Percentiles rank a stretch among this genome's conserved stretches.
Evolutionary conservation across 306 rosid genomes (phyloP).

Genomic region (Quercus wislizeni): DNA sequence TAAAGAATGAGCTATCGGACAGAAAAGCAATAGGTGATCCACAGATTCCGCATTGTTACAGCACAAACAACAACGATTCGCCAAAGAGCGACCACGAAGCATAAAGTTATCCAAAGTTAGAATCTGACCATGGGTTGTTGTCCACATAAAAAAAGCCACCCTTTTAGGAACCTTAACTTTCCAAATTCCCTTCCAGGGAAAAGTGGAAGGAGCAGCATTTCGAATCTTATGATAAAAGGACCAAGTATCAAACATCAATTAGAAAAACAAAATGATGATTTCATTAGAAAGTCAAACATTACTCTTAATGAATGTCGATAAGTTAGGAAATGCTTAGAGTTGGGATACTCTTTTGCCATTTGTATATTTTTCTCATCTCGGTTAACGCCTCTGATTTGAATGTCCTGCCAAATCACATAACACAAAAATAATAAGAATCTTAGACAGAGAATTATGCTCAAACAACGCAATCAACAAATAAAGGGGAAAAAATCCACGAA

Average conservation of each 20-base stretch:
- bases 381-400: slow-evolving; percentile 92
- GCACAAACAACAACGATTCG: too few relatives aligned
- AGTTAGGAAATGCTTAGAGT: slow-evolving; percentile 85
- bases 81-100: too few relatives aligned
- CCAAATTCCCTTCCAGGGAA: too few relatives aligned
- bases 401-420: slow-evolving; percentile 55
- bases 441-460: neutral
- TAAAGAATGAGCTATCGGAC: too few relatives aligned
- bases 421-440: slow-evolving; percentile 7
- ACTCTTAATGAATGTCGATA: slow-evolving; percentile 94
- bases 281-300: slow-evolving; percentile 15
- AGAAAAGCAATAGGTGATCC: too few relatives aligned
- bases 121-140: too few relatives aligned
- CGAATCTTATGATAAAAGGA: too few relatives aligned
- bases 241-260: neutral
- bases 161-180: too few relatives aligned
- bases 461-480: neutral
- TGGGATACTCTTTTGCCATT: slow-evolving; percentile 83
- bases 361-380: slow-evolving; percentile 89
- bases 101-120: too few relatives aligned
- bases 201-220: too few relatives aligned
- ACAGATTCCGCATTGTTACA: too few relatives aligned
- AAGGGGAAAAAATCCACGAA: neutral
- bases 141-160: too few relatives aligned
- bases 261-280: neutral